Conservation (phyloP, 441 rosid genomes). For the Euphorbia celastroides region DNA sequence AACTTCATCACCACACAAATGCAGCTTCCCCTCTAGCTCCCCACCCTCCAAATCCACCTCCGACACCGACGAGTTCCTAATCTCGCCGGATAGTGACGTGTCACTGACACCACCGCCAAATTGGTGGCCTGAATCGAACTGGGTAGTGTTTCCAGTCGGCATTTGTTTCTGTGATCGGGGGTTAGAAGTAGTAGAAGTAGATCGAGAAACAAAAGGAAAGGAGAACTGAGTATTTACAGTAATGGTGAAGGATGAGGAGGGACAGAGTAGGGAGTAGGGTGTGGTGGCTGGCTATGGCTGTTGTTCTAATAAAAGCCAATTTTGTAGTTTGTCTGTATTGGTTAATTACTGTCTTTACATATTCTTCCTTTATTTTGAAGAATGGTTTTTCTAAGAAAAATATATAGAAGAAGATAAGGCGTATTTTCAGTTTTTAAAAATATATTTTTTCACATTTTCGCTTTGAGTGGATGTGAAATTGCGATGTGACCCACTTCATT, state of each 20-base stretch:
- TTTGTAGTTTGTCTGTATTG: no score
- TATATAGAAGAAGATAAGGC: no score
- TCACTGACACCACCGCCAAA: constrained; percentile 22
- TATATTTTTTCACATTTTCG: no score
- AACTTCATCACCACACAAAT: constrained; percentile 28
- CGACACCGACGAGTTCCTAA: constrained; percentile 46
- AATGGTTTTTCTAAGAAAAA: no score
- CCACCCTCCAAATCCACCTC: constrained; percentile 43
- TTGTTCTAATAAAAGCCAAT: no score
- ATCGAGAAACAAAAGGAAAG: not conserved
- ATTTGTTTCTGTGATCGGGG: constrained; percentile 8
- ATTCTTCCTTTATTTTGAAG: no score
- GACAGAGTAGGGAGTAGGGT: constrained; percentile 6
- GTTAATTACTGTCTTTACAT: no score
- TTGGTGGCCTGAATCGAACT: constrained; percentile 14
- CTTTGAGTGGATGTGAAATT: not conserved
- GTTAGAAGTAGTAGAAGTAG: constrained; percentile 5
- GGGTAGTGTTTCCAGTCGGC: constrained; percentile 15
- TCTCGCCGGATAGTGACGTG: constrained; percentile 38
- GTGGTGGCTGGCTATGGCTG: not conserved
- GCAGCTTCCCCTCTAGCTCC: constrained; percentile 40
- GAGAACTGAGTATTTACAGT: not conserved
- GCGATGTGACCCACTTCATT: constrained; percentile 1
- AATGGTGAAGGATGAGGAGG: not conserved
- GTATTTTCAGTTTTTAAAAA: no score